phyloP scores from a whole-genome alignment of 768 basidiomycete species.

The Boletus pseudo-olivaceus region DNA sequence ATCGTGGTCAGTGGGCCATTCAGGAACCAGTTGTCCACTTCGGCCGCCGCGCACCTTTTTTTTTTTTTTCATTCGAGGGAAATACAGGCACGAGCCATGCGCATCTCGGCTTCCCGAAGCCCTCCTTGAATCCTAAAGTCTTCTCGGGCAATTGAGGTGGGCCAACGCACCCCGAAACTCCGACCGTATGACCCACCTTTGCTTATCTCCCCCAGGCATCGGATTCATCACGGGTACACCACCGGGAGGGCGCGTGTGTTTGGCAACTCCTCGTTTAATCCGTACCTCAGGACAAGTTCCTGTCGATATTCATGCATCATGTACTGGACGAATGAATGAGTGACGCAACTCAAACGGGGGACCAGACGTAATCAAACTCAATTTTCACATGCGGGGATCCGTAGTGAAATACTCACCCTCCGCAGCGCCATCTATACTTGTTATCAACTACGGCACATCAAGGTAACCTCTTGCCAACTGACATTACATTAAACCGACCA shows the following conservation, averaged over 20 bases:
- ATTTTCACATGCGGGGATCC: background rate
- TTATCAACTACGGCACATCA: constrained; percentile 2
- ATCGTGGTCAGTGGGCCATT: constrained; percentile 18
- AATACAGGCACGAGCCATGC: constrained; percentile 21
- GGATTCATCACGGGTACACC: constrained; percentile 5
- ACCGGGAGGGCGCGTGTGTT: no score
- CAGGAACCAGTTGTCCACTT: constrained; percentile 23
- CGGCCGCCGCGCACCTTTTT: constrained; percentile 23
- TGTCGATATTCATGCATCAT: background rate
- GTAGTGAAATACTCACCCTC: background rate
- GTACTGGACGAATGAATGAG: background rate
- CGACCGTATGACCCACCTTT: background rate
- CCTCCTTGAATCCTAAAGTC: constrained; percentile 5
- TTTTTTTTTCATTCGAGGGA: constrained; percentile 15
- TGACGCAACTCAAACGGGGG: background rate
- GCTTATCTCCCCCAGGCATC: constrained; percentile 9
- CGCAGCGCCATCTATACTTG: background rate
- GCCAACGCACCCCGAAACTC: constrained; percentile 1
- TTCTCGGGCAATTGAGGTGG: background rate
- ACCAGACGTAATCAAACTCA: background rate
- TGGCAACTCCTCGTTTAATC: no score
- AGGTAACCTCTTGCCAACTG: background rate
- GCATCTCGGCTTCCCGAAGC: constrained; percentile 13
- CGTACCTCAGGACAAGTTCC: no score
- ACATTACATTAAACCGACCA: constrained; percentile 1